Percentiles rank a stretch among this genome's conserved stretches.
These are phyloP conservation scores for Geum urbanum DNA, from an alignment of 306 rosid genomes.

Conservation along the genomic window DNA sequence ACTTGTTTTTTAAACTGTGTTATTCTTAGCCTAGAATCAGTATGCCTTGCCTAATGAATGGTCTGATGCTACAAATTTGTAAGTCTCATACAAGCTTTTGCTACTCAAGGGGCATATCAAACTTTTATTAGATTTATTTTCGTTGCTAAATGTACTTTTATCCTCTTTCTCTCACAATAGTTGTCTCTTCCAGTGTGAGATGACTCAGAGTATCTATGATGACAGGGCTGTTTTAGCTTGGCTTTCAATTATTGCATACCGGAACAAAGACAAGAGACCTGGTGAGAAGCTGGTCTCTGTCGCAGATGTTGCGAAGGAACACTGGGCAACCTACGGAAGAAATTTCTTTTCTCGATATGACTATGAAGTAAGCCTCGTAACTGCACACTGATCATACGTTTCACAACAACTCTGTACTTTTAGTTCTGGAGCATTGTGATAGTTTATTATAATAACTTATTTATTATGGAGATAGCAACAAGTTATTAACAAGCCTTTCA, in stretches of 20 bases:
- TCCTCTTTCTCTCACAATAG: constrained; percentile 6
- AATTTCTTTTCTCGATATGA: constrained; percentile 94
- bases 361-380: constrained; percentile 57
- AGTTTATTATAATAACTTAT: constrained; percentile 10
- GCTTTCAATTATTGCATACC: constrained; percentile 85
- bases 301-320: constrained; percentile 68
- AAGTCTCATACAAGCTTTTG: not conserved
- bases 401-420: constrained; percentile 13
- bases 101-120: not conserved
- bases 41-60: not conserved
- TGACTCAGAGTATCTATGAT: constrained; percentile 21
- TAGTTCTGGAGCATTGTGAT: constrained; percentile 10
- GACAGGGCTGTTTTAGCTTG: constrained; percentile 97
- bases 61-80: not conserved
- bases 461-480: constrained; percentile 6
- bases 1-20: not conserved
- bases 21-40: not conserved
- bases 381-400: constrained; percentile 16
- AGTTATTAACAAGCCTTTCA: constrained; percentile 23
- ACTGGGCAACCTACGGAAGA: constrained; percentile 93
- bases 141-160: not conserved
- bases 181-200: constrained; percentile 17
- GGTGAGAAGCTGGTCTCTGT: constrained; percentile 87
- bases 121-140: not conserved
- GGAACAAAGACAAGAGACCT: constrained; percentile 73